Base-by-base conservation (phyloP, 164 flowering plant species). In the Nymphaea colorata region DNA sequence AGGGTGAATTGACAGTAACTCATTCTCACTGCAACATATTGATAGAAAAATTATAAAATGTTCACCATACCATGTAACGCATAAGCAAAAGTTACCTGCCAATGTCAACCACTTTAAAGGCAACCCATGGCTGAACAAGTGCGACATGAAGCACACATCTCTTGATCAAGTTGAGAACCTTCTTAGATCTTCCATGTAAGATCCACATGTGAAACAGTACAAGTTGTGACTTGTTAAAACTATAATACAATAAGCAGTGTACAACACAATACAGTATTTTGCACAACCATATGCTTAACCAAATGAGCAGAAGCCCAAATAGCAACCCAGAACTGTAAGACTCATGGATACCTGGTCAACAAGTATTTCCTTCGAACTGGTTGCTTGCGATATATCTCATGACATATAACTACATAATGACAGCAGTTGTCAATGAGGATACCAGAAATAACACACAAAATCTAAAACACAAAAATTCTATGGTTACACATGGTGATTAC, bases 371-470 rank as follows among this genome's bases (percentile, higher is more conserved):
- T 87, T 68, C 96, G 85, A 72, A 95, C 96, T 53, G 99, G 99
- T 76, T 95, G 99, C 66, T 91, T 92, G 85, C 90, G 90, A 78
- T 88, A 95, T 64, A 95, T 80, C 78, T 95, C 97, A 25, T 89
- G 96, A 67, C 84, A 92, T 79, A 77, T 71, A 62, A 91, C 98
- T 95, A 84, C 78, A 79, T 45, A 42, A 69, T 61, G 5, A 64
- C 25, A 57, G 64, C 17, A 61, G 63, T 7, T 47, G 55, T 47
- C 55, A 2, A 47, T 6, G 0, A 47, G 55, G 12, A 25, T 25
- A 25, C 36, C 36, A 25, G 36, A 12, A 47, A 6, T 12, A 47
- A 47, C 55, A 47, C 55, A 6, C 55, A 7, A 47, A 47, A 12
- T 47, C 12, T 5, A 47, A 47, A 12, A 7, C 55, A 47, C 6